phyloP scores from a whole-genome alignment of 1,284 basidiomycete species.

The Chalciporus sp. region DNA sequence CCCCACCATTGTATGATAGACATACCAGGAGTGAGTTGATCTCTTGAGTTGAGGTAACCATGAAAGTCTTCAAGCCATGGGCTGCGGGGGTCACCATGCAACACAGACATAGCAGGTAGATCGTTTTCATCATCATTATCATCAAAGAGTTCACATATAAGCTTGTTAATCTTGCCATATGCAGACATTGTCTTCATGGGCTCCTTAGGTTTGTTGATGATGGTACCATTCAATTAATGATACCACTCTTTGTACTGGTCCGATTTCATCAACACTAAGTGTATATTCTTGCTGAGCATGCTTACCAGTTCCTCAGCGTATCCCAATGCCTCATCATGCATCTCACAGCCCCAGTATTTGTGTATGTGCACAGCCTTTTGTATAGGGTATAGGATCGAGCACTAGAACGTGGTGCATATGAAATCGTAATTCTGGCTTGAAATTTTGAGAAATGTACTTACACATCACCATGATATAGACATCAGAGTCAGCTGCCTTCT shows the following conservation, averaged over 20 bases:
- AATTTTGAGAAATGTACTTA: slow-evolving; percentile 6
- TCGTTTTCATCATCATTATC: slow-evolving; percentile 1
- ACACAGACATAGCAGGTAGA: background rate
- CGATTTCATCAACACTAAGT: background rate
- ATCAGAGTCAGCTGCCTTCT: slow-evolving; percentile 20
- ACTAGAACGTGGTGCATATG: no score
- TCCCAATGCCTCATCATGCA: background rate
- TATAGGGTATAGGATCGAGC: slow-evolving; percentile 3
- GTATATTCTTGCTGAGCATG: background rate
- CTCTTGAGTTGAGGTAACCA: slow-evolving; percentile 26
- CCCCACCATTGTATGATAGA: slow-evolving; percentile 36
- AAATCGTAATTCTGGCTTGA: no score
- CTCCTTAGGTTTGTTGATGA: background rate
- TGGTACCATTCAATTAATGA: background rate
- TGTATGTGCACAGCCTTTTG: slow-evolving; percentile 22
- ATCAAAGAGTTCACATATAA: slow-evolving; percentile 1
- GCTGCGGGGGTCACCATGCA: background rate
- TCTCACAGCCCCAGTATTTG: slow-evolving; percentile 17
- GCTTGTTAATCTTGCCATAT: background rate
- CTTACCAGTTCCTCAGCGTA: slow-evolving; percentile 9
- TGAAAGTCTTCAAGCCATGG: slow-evolving; percentile 33
- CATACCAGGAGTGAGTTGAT: slow-evolving; percentile 18
- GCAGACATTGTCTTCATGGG: background rate
- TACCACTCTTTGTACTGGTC: slow-evolving; percentile 1
- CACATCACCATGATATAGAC: slow-evolving; percentile 29